Evolutionary conservation across 805 yeast genomes (phyloP).

Genomic region (Komagataella kurtzmanii): DNA sequence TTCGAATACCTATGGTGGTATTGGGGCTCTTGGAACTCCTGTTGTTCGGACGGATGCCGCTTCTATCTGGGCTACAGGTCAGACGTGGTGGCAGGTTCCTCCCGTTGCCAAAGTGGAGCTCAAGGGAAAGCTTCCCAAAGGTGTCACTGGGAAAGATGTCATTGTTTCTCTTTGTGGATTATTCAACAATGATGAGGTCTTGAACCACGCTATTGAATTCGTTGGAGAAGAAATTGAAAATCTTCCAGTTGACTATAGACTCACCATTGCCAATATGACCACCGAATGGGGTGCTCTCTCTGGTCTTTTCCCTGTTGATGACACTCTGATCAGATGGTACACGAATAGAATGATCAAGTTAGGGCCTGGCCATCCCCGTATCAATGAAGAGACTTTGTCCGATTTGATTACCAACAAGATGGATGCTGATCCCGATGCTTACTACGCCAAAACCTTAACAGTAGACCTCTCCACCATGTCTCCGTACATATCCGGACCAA

Average conservation of each 20-base stretch:
- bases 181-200: constrained; percentile 83
- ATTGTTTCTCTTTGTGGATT: constrained; percentile 93
- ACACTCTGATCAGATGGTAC: constrained; percentile 67
- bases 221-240: constrained; percentile 66
- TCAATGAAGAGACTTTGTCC: constrained; percentile 48
- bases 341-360: constrained; percentile 35
- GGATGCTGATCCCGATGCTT: constrained; percentile 63
- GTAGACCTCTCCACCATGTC: constrained; percentile 72
- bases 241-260: constrained; percentile 67
- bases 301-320: constrained; percentile 95
- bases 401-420: constrained; percentile 28
- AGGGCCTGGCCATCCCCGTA: constrained; percentile 61
- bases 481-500: constrained; percentile 92
- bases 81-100: constrained; percentile 99
- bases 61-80: constrained; percentile 98
- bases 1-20: constrained; percentile 95
- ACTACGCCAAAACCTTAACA: constrained; percentile 76
- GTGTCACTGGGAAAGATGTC: constrained; percentile 93
- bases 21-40: constrained; percentile 93
- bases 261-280: constrained; percentile 94
- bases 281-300: constrained; percentile 98
- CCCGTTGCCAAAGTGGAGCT: constrained; percentile 94
- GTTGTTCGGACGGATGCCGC: constrained; percentile 98
- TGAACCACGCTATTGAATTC: constrained; percentile 90
- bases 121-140: constrained; percentile 66